Base-by-base conservation (phyloP, 164 flowering plant species). In the Annona squamosa region DNA sequence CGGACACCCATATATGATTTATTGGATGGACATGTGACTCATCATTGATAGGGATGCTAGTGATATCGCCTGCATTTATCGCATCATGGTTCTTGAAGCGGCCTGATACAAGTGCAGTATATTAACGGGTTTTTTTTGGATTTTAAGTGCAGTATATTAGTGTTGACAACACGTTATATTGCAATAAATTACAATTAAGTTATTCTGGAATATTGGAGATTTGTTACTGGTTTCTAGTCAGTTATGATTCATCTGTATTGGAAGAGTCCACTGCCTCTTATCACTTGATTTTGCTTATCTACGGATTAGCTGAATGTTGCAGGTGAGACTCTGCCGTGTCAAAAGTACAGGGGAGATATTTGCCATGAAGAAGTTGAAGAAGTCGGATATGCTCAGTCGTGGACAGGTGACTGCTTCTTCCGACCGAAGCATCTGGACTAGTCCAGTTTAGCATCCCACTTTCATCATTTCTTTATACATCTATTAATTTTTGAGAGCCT, bases 321-420 rank as follows among this genome's bases (percentile, higher is more conserved):
- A 93, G 98, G 96, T 93, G 5, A 83, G 96, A 73, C 81, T 91
- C 67, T 91, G 96, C 73, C 98, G 98, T 72, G 87, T 87, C 74
- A 91, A 86, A 85, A 81, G 47, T 75, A 91, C 91, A 0, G 92
- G 96, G 75, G 91, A 93, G 74, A 81, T 90, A 76, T 93, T 80
- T 79, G 96, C 96, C 57, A 84, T 93, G 93, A 93, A 89, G 87
- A 92, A 91, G 75, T 78, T 93, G 85, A 93, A 90, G 85, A 93
- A 93, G 80, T 91, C 96, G 71, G 98, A 93, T 48, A 93, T 93
- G 98, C 96, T 93, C 77, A 93, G 90, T 77, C 90, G 96, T 71
- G 98, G 98, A 70, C 98, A 93, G 96, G 98, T 93, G 79, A 69
- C n/a, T n/a, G 41, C n/a, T 46, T 47, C 9, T 59, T 45, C 4